Conservation (phyloP, 257 asterid species). For the Eucommia ulmoides region DNA sequence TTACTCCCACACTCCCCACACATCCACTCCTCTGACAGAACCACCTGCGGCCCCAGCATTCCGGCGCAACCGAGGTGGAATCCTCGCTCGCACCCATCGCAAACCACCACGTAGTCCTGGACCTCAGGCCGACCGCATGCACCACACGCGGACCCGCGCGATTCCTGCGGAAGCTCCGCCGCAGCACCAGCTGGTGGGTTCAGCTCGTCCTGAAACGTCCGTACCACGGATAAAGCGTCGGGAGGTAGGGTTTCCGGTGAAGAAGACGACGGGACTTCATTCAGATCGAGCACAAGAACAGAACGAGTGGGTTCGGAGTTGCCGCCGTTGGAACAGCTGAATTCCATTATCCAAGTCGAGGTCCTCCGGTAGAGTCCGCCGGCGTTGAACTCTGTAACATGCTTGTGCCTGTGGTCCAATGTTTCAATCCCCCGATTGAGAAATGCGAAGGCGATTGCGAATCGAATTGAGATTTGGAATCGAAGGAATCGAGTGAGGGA, state of each 20-base stretch:
- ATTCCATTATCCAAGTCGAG: conserved; percentile 1
- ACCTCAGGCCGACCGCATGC: conserved; percentile 5
- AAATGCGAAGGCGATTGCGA: background rate
- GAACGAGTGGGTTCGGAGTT: conserved; percentile 6
- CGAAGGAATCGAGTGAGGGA: too few relatives aligned
- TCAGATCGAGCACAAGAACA: background rate
- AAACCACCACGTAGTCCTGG: conserved; percentile 3
- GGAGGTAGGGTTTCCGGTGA: conserved; percentile 1
- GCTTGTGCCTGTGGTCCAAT: background rate
- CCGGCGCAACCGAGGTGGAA: conserved; percentile 11
- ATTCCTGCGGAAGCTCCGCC: conserved; percentile 6
- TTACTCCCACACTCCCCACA: conserved; percentile 4
- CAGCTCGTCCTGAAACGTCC: conserved; percentile 1
- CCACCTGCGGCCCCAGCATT: conserved; percentile 1
- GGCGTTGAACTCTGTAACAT: background rate
- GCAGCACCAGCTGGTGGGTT: conserved; percentile 1
- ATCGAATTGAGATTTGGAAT: background rate
- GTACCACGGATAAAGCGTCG: background rate
- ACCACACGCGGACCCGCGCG: background rate
- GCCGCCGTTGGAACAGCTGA: background rate
- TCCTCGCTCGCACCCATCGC: conserved; percentile 13
- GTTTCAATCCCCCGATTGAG: too few relatives aligned
- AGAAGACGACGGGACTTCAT: background rate
- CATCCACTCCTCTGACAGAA: conserved; percentile 1
- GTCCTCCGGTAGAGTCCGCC: too few relatives aligned